phyloP scores from a whole-genome alignment of 495 filamentous ascomycete genomes.

The Xylaria grammica region DNA sequence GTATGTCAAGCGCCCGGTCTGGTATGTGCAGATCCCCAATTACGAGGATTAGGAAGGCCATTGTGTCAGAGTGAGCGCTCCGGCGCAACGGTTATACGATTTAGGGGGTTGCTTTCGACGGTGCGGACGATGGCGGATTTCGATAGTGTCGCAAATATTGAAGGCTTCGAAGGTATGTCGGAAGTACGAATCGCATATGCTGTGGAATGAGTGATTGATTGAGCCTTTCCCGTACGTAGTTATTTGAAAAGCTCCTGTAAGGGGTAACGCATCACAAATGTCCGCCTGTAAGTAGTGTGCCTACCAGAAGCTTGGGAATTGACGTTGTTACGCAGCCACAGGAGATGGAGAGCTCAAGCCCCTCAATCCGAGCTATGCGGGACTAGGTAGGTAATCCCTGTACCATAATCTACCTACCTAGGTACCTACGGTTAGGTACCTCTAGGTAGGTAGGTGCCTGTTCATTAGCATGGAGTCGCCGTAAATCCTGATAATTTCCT shows the following conservation, averaged over 20 bases:
- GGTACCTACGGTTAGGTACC: too few species aligned
- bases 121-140: background rate
- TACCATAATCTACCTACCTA: too few species aligned
- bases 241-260: background rate
- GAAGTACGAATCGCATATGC: background rate
- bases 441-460: background rate
- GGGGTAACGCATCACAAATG: background rate
- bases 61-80: conserved; percentile 29
- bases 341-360: conserved; percentile 19
- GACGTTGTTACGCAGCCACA: conserved; percentile 23
- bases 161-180: background rate
- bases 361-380: conserved; percentile 7
- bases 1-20: conserved; percentile 88
- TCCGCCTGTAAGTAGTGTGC: too few species aligned
- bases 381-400: background rate
- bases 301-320: background rate
- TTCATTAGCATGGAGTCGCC: background rate
- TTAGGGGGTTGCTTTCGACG: background rate
- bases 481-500: too few species aligned
- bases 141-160: background rate
- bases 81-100: background rate
- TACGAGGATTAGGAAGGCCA: conserved; percentile 72
- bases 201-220: background rate
- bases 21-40: conserved; percentile 98
- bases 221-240: background rate